A percentile compares a stretch with the other conserved stretches of the same genome.
These are phyloP conservation scores for Orbilia brochopaga DNA, from an alignment of 2,329 filamentous ascomycete genomes.

Conservation along the genomic window DNA sequence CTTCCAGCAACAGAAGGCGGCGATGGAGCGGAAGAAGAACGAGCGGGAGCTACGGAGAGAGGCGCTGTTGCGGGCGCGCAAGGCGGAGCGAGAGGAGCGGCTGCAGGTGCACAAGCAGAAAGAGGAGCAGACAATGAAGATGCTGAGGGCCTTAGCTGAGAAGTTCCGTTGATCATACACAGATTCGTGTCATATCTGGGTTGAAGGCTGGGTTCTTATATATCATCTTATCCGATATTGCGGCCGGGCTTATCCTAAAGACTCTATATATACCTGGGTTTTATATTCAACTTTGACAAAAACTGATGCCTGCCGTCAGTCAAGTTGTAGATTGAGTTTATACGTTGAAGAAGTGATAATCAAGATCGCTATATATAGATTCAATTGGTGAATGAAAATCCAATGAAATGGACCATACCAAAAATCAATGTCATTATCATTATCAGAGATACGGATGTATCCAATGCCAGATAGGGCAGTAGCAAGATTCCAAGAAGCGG, in stretches of 20 bases:
- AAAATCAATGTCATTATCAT: slow-evolving; percentile 22
- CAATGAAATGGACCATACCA: too few species aligned
- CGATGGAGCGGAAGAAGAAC: slow-evolving; percentile 74
- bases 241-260: too few species aligned
- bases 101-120: slow-evolving; percentile 72
- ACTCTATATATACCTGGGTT: too few species aligned
- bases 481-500: slow-evolving; percentile 14
- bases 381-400: too few species aligned
- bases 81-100: slow-evolving; percentile 80
- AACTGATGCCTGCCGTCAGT: too few species aligned
- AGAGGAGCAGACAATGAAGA: slow-evolving; percentile 83
- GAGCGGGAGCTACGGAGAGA: slow-evolving; percentile 83
- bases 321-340: too few species aligned
- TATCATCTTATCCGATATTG: too few species aligned
- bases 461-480: too few species aligned
- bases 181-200: slow-evolving; percentile 32
- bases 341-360: too few species aligned
- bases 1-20: slow-evolving; percentile 71
- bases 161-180: slow-evolving; percentile 68
- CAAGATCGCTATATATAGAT: too few species aligned
- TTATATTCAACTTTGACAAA: too few species aligned
- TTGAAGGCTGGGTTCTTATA: neutral
- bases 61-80: slow-evolving; percentile 75
- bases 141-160: slow-evolving; percentile 78
- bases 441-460: slow-evolving; percentile 15